A percentile compares a stretch with the other conserved stretches of the same genome.
These are phyloP conservation scores for Acanthamoeba castellanii DNA, from an alignment of 208 protist species.

Conservation along the genomic window DNA sequence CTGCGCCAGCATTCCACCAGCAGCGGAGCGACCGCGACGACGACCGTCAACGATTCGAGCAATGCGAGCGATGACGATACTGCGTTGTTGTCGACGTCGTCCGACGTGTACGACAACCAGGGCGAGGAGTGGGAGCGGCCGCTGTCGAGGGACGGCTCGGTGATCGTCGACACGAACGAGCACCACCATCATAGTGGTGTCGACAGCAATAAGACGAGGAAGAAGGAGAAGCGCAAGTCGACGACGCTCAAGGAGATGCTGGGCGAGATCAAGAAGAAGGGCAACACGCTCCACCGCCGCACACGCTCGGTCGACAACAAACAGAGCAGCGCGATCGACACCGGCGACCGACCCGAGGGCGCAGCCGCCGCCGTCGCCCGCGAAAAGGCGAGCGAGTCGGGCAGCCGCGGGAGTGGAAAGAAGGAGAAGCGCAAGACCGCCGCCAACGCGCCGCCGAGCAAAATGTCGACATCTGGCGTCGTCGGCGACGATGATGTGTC, in stretches of 20 bases:
- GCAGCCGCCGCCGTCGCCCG: neutral
- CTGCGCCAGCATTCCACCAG: neutral
- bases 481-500: neutral
- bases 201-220: neutral
- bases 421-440: neutral
- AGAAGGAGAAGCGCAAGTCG: slow-evolving; percentile 51
- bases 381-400: neutral
- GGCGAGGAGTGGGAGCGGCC: slow-evolving; percentile 62
- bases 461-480: neutral
- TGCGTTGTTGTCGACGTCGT: neutral
- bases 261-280: slow-evolving; percentile 62
- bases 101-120: neutral
- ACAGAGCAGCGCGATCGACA: neutral
- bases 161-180: neutral
- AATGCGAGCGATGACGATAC: neutral
- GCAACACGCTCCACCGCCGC: slow-evolving; percentile 29
- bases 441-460: neutral
- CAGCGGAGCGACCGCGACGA: neutral
- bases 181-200: neutral
- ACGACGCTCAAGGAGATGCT: slow-evolving; percentile 52
- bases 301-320: slow-evolving; percentile 13
- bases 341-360: neutral
- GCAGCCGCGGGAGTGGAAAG: slow-evolving; percentile 9
- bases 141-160: neutral
- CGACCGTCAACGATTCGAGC: neutral